phyloP scores from a whole-genome alignment of 345 rosid species.

The thale cress (Arabidopsis thaliana) region TAIR10.1 NC_003075.7:16303501-16304000 shows the following conservation, averaged over 20 bases:
- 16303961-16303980: slow-evolving; percentile 11
- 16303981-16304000: neutral
- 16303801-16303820: slow-evolving; percentile 80
- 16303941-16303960: slow-evolving; percentile 64
- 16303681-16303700: neutral
- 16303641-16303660: slow-evolving; percentile 83
- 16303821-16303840: slow-evolving; percentile 97
- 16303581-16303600: slow-evolving; percentile 1
- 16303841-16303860: slow-evolving; percentile 94
- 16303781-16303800: slow-evolving; percentile 79
- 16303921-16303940: slow-evolving; percentile 82
- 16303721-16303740: neutral
- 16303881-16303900: slow-evolving; percentile 80
- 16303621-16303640: slow-evolving; percentile 81
- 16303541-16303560: neutral
- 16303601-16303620: slow-evolving; percentile 95
- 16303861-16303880: slow-evolving; percentile 73
- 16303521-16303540: neutral
- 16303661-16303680: slow-evolving; percentile 53
- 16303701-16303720: neutral
- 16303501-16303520: neutral
- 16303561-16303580: neutral
- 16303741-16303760: slow-evolving; percentile 82
- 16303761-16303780: slow-evolving; percentile 74
- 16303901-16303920: slow-evolving; percentile 59